Conservation (phyloP, 192 early-diverging fungal species). For the Coemansia sp. region DNA sequence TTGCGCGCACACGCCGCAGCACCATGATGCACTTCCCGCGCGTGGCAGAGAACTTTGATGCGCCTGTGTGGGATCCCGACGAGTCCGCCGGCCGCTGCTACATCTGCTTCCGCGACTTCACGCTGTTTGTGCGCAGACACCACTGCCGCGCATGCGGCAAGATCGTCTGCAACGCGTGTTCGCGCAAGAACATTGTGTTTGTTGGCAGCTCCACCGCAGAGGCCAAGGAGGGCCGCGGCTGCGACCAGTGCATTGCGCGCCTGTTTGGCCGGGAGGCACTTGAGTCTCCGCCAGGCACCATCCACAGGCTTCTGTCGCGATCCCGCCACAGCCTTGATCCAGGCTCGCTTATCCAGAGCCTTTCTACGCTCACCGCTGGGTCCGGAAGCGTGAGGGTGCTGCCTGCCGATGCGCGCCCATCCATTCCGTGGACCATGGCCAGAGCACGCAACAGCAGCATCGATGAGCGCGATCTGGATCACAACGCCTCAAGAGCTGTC, state of each 20-base stretch:
- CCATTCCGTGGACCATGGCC: slow-evolving; percentile 21
- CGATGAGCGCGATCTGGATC: slow-evolving; percentile 8
- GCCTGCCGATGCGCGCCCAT: slow-evolving; percentile 16
- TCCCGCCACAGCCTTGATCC: slow-evolving; percentile 53
- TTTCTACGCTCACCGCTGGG: slow-evolving; percentile 37
- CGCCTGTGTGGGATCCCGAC: slow-evolving; percentile 76
- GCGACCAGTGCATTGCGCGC: slow-evolving; percentile 55
- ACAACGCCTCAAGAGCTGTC: not conserved
- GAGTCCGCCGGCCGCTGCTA: slow-evolving; percentile 64
- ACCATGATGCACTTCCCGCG: slow-evolving; percentile 60
- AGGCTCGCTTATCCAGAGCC: slow-evolving; percentile 37
- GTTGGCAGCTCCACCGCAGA: slow-evolving; percentile 24
- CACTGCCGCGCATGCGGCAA: slow-evolving; percentile 81
- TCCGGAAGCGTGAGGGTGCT: slow-evolving; percentile 19
- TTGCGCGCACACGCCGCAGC: slow-evolving; percentile 48
- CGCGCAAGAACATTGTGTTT: slow-evolving; percentile 60
- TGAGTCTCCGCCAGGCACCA: slow-evolving; percentile 46
- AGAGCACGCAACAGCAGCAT: slow-evolving; percentile 10
- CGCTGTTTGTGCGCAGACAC: slow-evolving; percentile 68
- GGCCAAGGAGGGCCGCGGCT: slow-evolving; percentile 52
- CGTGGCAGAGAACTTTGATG: slow-evolving; percentile 68
- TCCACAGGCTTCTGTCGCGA: slow-evolving; percentile 38
- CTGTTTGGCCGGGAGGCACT: slow-evolving; percentile 55
- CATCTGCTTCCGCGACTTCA: slow-evolving; percentile 72
- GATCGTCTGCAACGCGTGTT: slow-evolving; percentile 75